These are phyloP conservation scores for Hypoxylon cercidicola DNA, from an alignment of 495 filamentous ascomycete species.

Conservation along the genomic window DNA sequence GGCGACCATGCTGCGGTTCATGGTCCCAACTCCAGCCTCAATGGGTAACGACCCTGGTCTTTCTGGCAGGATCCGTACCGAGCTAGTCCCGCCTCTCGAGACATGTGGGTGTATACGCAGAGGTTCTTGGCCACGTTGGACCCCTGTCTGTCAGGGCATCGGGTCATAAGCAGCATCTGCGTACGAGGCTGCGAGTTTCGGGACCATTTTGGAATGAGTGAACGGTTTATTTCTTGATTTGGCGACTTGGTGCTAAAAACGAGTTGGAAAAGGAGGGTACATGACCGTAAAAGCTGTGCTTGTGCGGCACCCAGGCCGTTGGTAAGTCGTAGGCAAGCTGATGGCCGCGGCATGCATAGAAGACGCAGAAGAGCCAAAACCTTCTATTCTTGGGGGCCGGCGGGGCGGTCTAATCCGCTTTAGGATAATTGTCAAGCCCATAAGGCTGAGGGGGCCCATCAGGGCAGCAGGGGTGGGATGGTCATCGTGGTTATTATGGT, in stretches of 20 bases:
- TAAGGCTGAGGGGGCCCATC: constrained; percentile 28
- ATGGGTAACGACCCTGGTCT: background rate
- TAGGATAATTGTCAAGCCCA: background rate
- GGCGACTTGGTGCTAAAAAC: constrained; percentile 16
- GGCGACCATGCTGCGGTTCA: constrained; percentile 24
- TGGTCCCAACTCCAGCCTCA: constrained; percentile 22
- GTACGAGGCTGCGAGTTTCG: constrained; percentile 6
- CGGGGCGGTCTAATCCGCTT: constrained; percentile 20
- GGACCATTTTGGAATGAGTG: constrained; percentile 12
- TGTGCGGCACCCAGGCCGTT: constrained; percentile 19
- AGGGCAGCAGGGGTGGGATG: constrained; percentile 1
- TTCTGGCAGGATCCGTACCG: constrained; percentile 30
- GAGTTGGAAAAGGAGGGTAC: constrained; percentile 18
- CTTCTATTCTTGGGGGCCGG: constrained; percentile 32
- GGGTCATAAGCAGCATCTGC: background rate
- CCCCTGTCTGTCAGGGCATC: background rate
- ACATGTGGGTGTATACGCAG: constrained; percentile 14
- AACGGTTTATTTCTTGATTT: constrained; percentile 16
- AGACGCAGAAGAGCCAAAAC: constrained; percentile 8
- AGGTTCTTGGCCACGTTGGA: constrained; percentile 10
- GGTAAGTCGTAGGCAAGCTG: constrained; percentile 13
- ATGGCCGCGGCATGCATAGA: constrained; percentile 15
- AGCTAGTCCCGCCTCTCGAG: constrained; percentile 16
- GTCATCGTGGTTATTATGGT: background rate
- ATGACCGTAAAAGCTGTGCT: background rate